Conservation (phyloP, 768 basidiomycete species). For the Fomitopsis pulvina region DNA sequence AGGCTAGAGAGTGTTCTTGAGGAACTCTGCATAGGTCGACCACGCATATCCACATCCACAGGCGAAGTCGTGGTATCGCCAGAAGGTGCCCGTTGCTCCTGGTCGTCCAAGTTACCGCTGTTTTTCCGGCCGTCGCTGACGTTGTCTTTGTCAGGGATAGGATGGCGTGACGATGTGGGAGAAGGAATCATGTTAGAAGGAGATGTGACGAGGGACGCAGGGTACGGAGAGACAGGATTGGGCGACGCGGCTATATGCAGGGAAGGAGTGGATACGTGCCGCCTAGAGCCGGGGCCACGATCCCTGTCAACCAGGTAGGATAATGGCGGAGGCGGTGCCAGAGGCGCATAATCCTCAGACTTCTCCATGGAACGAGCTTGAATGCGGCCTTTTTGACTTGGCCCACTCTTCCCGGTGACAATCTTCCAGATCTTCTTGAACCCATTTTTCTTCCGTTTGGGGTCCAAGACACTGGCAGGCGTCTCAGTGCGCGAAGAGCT, state of each 20-base stretch:
- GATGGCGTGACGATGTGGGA: constrained; percentile 64
- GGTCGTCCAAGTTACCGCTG: constrained; percentile 37
- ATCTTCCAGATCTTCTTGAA: constrained; percentile 78
- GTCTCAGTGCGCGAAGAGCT: constrained; percentile 8
- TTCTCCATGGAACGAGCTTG: constrained; percentile 35
- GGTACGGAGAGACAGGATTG: constrained; percentile 48
- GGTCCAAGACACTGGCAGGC: constrained; percentile 3
- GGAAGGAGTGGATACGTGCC: constrained; percentile 67
- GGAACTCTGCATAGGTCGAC: constrained; percentile 20
- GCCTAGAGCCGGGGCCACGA: constrained; percentile 37
- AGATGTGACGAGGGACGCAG: constrained; percentile 70
- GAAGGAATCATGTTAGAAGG: constrained; percentile 72
- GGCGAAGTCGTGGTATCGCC: constrained; percentile 17
- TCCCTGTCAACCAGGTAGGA: constrained; percentile 73
- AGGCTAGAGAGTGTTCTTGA: constrained; percentile 16
- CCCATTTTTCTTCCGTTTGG: constrained; percentile 64
- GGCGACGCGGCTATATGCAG: constrained; percentile 54
- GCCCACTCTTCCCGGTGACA: constrained; percentile 54
- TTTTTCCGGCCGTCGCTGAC: constrained; percentile 36
- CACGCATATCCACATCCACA: constrained; percentile 16
- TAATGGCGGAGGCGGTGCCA: constrained; percentile 87
- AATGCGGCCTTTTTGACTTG: constrained; percentile 22
- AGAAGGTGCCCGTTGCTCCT: constrained; percentile 28
- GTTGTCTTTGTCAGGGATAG: constrained; percentile 47
- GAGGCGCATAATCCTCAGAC: constrained; percentile 63